Evolutionary conservation across 192 early-diverging fungal genomes (phyloP).

Genomic region (Umbelopsis sp.): DNA sequence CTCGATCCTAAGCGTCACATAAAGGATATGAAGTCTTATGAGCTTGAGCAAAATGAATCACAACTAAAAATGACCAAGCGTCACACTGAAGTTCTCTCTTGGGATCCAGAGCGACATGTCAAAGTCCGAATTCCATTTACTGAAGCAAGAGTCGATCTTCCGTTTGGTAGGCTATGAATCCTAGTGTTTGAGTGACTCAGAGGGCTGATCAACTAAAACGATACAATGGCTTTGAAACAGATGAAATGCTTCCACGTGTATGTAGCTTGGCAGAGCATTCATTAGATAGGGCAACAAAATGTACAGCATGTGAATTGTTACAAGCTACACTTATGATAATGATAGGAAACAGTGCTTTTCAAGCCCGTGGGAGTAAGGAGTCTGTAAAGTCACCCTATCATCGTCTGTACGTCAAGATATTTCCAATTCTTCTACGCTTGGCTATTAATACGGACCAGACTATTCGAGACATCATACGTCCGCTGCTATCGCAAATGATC

Average conservation of each 20-base stretch:
- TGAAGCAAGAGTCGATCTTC: constrained; percentile 63
- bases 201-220: not conserved
- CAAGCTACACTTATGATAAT: constrained; percentile 74
- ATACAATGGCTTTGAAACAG: constrained; percentile 40
- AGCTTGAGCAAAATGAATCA: not conserved
- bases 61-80: not conserved
- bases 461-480: constrained; percentile 65
- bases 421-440: constrained; percentile 70
- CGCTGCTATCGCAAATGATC: constrained; percentile 68
- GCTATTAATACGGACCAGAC: constrained; percentile 74
- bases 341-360: constrained; percentile 68
- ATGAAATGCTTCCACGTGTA: constrained; percentile 77
- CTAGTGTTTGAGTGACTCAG: no score
- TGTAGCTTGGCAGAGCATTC: constrained; percentile 74
- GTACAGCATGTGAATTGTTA: constrained; percentile 72
- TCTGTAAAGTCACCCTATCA: constrained; percentile 59
- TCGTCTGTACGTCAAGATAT: constrained; percentile 62
- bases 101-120: constrained; percentile 67
- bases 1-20: constrained; percentile 13
- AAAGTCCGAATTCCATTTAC: constrained; percentile 67
- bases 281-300: constrained; percentile 72
- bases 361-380: constrained; percentile 44
- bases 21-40: constrained; percentile 16
- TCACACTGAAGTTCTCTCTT: constrained; percentile 53
- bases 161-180: constrained; percentile 53